Evolutionary conservation across 352 stramenopile species (phyloP).

Genomic region (Sclerospora graminicola): DNA sequence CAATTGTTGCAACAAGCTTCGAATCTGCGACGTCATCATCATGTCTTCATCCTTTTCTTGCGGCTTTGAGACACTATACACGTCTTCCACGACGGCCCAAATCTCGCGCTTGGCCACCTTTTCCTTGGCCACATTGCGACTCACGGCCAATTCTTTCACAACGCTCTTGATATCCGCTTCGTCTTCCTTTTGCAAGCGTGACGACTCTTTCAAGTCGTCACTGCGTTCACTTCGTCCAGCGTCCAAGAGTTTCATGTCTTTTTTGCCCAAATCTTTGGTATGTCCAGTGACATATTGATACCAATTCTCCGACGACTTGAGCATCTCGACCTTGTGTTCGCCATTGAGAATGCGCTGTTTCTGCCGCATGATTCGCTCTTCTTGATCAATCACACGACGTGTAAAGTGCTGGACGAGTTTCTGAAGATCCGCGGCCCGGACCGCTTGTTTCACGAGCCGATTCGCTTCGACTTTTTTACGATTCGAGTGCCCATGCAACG

Average conservation of each 20-base stretch:
- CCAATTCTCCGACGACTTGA: constrained; percentile 86
- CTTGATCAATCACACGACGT: constrained; percentile 82
- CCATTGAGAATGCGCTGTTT: constrained; percentile 85
- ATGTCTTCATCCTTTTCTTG: constrained; percentile 88
- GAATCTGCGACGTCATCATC: constrained; percentile 88
- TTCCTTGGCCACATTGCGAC: constrained; percentile 51
- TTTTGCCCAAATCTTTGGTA: constrained; percentile 63
- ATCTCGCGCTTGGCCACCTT: constrained; percentile 81
- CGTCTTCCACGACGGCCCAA: constrained; percentile 76
- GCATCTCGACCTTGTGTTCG: constrained; percentile 87
- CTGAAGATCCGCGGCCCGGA: constrained; percentile 74
- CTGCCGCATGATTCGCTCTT: constrained; percentile 85
- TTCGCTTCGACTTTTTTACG: constrained; percentile 84
- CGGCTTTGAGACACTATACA: constrained; percentile 70
- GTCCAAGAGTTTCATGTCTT: constrained; percentile 79
- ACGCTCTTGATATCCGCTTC: constrained; percentile 68
- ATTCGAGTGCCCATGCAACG: constrained; percentile 74
- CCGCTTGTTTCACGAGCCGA: constrained; percentile 74
- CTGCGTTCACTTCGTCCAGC: constrained; percentile 43
- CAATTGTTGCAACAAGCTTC: constrained; percentile 74
- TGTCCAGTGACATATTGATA: constrained; percentile 82
- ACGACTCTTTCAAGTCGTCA: constrained; percentile 73
- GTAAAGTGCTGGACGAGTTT: constrained; percentile 86
- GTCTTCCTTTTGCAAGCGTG: constrained; percentile 78
- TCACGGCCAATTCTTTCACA: constrained; percentile 47